Evolutionary conservation across 805 yeast genomes (phyloP), one percentile per base, ranked within the genome.

Genomic region (Cyberlindnera mississippiensis): DNA sequence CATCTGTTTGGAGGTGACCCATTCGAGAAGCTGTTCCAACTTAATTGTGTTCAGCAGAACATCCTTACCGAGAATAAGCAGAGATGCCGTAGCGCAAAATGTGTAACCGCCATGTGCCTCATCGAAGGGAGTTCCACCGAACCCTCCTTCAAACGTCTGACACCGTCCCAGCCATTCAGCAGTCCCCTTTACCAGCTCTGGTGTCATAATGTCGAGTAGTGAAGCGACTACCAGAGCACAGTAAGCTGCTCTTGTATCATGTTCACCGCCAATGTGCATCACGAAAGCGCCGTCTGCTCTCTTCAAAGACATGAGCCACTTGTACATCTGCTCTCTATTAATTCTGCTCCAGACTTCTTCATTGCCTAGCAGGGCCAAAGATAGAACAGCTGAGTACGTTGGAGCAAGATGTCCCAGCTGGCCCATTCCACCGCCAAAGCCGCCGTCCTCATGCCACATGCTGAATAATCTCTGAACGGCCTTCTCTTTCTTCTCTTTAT

Each of bases 21-120:
- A 93, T 40, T 70, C 58, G 2, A 78, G 48, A 17, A 89, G 64
- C 2, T 46, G 50, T 0, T 69, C 77, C 3, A 85, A 43, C 54
- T 86, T 66, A 2, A 76, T 60, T 16, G 61, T 48, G 37, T 65
- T 61, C 6, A 42, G 40, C 7, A 73, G 46, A 6, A 60, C 59
- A 14, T 59, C 63, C 26, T 46, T 44, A 6, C 71, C 70, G 22
- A 78, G 56, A 19, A 71, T 69, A 46, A 71, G 73, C 44, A 78
- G 65, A 37, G 78, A 75, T 34, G 83, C 95, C 33, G 85, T 67
- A 0, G 91, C 95, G 67, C 99, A 93, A 61, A 78, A 93, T 0
- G 98, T 79, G 60, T 93, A 95, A 1, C 99, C 99, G 2, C 97
- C 99, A 59, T 93, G 99, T 0, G 98, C 97, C 62, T 93, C 99